Evolutionary conservation across 805 yeast genomes (phyloP), one percentile per base, ranked within the genome.

Genomic region (Clavispora fructus): DNA sequence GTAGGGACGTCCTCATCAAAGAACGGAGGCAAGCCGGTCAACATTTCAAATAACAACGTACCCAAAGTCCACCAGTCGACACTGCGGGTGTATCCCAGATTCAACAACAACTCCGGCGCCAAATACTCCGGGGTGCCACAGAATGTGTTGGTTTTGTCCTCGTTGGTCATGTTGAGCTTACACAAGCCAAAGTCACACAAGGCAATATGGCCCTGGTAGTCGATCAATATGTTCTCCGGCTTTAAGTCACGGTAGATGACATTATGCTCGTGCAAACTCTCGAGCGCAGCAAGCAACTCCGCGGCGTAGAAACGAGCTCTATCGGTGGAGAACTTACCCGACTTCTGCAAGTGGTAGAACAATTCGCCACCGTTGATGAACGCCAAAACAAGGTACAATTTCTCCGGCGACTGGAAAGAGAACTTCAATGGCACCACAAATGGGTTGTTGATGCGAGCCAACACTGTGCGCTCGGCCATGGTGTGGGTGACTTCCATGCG

Each of bases 31-130:
- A 94, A 75, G 1, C 98, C 97, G 1, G 97, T 90, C 50, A 94
- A 73, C 99, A 94, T 94, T 62, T 92, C 99, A 63, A 89, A 94
- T 39, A 94, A 72, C 44, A 94, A 73, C 14, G 92, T 91, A 37
- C 99, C 99, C 56, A 94, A 73, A 1, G 99, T 94, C 99, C 99
- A 94, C 92, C 97, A 94, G 67, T 94, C 99, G 19, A 94, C 98
- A 9, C 86, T 85, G 64, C 96, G 83, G 2, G 98, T 90, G 66
- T 94, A 94, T 1, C 98, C 98, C 62, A 87, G 90, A 41, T 95
- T 94, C 57, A 90, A 72, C 41, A 94, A 71, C 55, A 94, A 73
- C 67, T 94, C 99, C 1, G 99, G 99, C 1, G 98, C 97, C 55
- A 94, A 74, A 65, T 94, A 94, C 67, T 94, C 98, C 0, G 98